Evolutionary conservation across 257 asterid species (phyloP).

Genomic region (Voacanga thouarsii): DNA sequence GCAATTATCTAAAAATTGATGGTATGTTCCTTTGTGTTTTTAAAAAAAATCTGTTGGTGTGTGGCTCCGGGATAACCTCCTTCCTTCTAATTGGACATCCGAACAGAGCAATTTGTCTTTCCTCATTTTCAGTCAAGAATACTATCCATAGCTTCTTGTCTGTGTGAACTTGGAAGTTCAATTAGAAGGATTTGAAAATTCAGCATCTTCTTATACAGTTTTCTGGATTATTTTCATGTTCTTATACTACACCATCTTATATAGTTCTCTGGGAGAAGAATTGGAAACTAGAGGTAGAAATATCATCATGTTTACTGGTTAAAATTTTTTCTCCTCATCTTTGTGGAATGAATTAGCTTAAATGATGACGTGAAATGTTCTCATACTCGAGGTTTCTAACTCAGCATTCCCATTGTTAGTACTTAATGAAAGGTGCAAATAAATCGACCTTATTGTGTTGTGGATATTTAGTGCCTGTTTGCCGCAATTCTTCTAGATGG

Average conservation of each 20-base stretch:
- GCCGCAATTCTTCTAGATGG: background rate
- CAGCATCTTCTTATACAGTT: too few species aligned
- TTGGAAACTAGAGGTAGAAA: background rate
- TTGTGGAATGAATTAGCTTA: background rate
- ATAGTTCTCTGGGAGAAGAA: background rate
- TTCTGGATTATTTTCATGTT: background rate
- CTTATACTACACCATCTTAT: background rate
- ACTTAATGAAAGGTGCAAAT: background rate
- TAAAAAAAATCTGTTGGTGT: background rate
- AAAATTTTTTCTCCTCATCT: background rate
- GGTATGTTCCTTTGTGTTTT: background rate
- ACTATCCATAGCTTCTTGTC: background rate
- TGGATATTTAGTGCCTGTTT: background rate
- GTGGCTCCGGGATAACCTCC: background rate
- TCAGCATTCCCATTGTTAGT: background rate
- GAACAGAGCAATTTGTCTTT: background rate
- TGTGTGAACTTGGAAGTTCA: background rate
- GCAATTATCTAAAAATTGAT: conserved; percentile 2
- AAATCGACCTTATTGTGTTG: background rate
- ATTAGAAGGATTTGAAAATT: too few species aligned
- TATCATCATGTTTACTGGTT: background rate
- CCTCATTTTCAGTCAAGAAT: background rate
- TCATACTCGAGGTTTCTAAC: background rate
- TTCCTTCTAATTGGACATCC: background rate
- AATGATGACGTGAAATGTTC: background rate